Evolutionary conservation across 2,329 filamentous ascomycete genomes (phyloP).

Genomic region (Dendryphion nanum): DNA sequence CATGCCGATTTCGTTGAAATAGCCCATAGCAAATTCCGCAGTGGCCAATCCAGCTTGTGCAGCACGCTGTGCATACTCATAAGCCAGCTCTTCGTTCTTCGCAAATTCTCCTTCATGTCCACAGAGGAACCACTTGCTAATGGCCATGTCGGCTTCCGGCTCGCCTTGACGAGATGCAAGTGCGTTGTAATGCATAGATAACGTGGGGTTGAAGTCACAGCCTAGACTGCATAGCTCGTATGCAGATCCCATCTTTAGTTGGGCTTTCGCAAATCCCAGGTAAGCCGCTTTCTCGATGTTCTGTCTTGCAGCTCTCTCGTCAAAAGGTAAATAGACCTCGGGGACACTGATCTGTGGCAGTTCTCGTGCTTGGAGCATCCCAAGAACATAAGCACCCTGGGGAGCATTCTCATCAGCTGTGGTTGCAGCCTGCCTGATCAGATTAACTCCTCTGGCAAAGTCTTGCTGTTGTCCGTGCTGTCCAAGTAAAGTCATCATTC

Average conservation of each 20-base stretch:
- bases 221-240: constrained; percentile 93
- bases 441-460: constrained; percentile 71
- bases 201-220: constrained; percentile 89
- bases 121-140: constrained; percentile 98
- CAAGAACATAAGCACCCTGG: constrained; percentile 91
- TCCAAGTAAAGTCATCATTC: constrained; percentile 95
- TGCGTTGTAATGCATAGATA: constrained; percentile 94
- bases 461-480: constrained; percentile 90
- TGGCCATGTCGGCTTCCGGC: constrained; percentile 88
- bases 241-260: constrained; percentile 94
- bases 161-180: constrained; percentile 90
- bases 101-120: constrained; percentile 88
- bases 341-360: constrained; percentile 88
- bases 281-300: constrained; percentile 97
- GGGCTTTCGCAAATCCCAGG: constrained; percentile 91
- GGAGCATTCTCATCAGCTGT: constrained; percentile 94
- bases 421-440: constrained; percentile 80
- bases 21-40: constrained; percentile 94
- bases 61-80: constrained; percentile 84
- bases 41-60: constrained; percentile 79
- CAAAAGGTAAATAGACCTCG: constrained; percentile 65
- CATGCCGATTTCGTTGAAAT: constrained; percentile 97
- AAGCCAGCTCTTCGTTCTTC: constrained; percentile 94
- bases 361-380: constrained; percentile 89
- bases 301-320: constrained; percentile 71